Percentiles rank a stretch among this genome's conserved stretches.
Conservation (phyloP, 441 rosid species). For the Melastoma candidum region DNA sequence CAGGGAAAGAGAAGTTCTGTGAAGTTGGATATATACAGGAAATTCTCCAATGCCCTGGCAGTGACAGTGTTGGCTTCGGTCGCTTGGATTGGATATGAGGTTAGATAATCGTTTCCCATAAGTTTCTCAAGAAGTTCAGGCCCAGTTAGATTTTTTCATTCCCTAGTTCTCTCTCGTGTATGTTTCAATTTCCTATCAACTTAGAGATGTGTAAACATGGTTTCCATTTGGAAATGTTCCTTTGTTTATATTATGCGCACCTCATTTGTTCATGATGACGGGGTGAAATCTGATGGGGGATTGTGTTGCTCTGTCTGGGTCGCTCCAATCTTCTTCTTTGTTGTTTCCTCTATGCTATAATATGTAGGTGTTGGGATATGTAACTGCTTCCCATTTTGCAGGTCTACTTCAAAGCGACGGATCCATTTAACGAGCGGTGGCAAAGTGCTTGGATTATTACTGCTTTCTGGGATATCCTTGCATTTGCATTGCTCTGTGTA, state of each 20-base stretch:
- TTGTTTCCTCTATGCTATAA: constrained; percentile 1
- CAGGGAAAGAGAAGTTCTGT: constrained; percentile 78
- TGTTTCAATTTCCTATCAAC: too few species aligned
- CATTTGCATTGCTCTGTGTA: constrained; percentile 64
- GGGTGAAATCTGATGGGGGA: too few species aligned
- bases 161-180: too few species aligned
- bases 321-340: neutral
- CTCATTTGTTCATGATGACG: too few species aligned
- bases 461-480: constrained; percentile 89
- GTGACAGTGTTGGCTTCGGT: constrained; percentile 78
- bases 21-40: constrained; percentile 87
- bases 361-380: constrained; percentile 2
- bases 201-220: too few species aligned
- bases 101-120: constrained; percentile 18
- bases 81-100: constrained; percentile 92
- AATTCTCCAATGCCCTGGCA: constrained; percentile 85
- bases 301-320: too few species aligned
- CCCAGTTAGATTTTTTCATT: too few species aligned
- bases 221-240: too few species aligned
- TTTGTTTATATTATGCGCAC: too few species aligned
- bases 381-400: constrained; percentile 22
- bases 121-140: neutral
- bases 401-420: constrained; percentile 97
- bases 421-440: constrained; percentile 90
- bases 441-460: constrained; percentile 93